Evolutionary conservation across 2,329 filamentous ascomycete species (phyloP), one percentile per base, ranked within the genome.

Genomic region (Didymosphaeria variabile): DNA sequence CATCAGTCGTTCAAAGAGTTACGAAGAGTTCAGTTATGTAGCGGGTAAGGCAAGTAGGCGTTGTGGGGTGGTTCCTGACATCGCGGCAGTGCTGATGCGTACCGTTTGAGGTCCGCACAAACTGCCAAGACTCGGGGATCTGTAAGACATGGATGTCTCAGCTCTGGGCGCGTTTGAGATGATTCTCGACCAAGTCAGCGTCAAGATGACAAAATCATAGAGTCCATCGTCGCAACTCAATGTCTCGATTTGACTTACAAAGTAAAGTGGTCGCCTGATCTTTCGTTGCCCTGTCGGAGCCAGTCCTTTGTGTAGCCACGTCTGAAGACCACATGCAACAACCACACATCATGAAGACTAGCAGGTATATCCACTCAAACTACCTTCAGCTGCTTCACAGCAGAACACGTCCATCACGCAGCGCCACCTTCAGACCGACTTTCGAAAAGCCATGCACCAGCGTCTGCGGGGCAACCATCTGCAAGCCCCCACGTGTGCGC

Each of bases 401-500:
- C 40, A 45, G 29, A 34, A 12, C 40, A 47, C 53, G 53, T 55
- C 53, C n/a, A 7, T 26, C 7, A 31, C 13, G 42, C 40, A 46
- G 23, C 53, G 36, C 12, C 12, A 23, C 26, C 38, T 29, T 17
- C 53, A 55, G 42, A 46, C 53, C 29, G 42, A 57, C 55, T 19
- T 63, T 49, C 56, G 54, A 32, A 57, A 57, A 38, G 40, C 52
- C 32, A 57, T 51, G 15, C 49, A 29, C 36, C 36, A 38, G 32
- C 15, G 29, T 36, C 45, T 17, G 44, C 42, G 34, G 32, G 32
- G 45, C 55, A 34, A 42, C 53, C 62, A 62, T 36, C 34, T 5
- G 58, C 62, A 51, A 36, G 49, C 40, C 49, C 62, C 62, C 62
- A 64, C 62, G 59, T 60, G 51, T 61, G 40, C 17, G 9, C 53